Evolutionary conservation across 768 basidiomycete species (phyloP).

Genomic region (Cyathus striatus): DNA sequence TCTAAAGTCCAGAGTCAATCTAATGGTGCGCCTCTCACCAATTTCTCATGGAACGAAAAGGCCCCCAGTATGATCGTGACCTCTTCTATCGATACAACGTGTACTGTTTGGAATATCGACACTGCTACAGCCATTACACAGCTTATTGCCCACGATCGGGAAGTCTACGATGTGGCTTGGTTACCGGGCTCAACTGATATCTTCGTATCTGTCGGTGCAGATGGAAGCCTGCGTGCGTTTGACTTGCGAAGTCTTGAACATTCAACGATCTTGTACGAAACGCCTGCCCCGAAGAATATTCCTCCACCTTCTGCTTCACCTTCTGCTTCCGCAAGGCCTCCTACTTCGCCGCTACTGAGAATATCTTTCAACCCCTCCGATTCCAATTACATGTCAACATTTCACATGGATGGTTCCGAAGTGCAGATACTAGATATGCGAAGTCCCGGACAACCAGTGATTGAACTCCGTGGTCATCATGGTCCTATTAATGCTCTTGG

Average conservation of each 20-base stretch:
- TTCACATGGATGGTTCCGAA: slow-evolving; percentile 88
- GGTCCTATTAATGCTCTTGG: slow-evolving; percentile 81
- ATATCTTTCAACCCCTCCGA: slow-evolving; percentile 90
- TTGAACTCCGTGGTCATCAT: slow-evolving; percentile 83
- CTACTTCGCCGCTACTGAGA: slow-evolving; percentile 76
- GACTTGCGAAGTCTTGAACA: slow-evolving; percentile 96
- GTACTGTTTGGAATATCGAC: slow-evolving; percentile 98
- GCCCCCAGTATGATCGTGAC: slow-evolving; percentile 90
- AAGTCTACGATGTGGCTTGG: slow-evolving; percentile 99
- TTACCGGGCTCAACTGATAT: slow-evolving; percentile 93
- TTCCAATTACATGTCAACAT: slow-evolving; percentile 95
- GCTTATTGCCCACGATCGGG: slow-evolving; percentile 93
- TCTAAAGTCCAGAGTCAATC: slow-evolving; percentile 85
- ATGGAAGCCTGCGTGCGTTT: slow-evolving; percentile 94
- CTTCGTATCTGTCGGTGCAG: slow-evolving; percentile 97
- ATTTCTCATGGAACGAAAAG: slow-evolving; percentile 97
- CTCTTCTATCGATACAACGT: slow-evolving; percentile 97
- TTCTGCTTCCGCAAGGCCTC: slow-evolving; percentile 59
- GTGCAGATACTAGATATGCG: slow-evolving; percentile 96
- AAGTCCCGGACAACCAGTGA: slow-evolving; percentile 90
- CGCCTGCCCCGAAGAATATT: slow-evolving; percentile 71
- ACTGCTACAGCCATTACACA: slow-evolving; percentile 92
- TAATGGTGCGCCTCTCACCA: slow-evolving; percentile 87
- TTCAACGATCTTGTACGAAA: slow-evolving; percentile 97
- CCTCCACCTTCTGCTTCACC: slow-evolving; percentile 54